These are phyloP conservation scores for Fusarium sp. DNA, from an alignment of 2,329 filamentous ascomycete genomes.

Conservation along the genomic window DNA sequence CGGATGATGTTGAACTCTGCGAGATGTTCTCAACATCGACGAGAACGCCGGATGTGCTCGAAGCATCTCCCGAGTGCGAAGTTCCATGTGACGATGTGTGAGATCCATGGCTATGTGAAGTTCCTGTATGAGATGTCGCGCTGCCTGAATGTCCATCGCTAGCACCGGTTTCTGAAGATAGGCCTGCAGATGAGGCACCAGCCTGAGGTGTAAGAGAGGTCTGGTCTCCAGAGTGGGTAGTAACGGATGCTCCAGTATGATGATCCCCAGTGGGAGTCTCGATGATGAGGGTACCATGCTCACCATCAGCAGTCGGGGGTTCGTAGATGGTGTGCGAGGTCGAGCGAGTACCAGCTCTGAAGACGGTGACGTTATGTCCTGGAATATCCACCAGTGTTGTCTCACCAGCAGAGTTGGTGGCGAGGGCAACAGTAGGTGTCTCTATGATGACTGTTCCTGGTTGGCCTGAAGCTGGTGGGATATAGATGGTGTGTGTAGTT, in stretches of 20 bases:
- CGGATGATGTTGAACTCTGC: background rate
- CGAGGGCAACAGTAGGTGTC: background rate
- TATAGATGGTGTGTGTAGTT: constrained; percentile 12
- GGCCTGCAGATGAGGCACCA: background rate
- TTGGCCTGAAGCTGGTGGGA: constrained; percentile 4
- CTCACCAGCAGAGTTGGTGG: background rate
- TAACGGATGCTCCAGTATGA: background rate
- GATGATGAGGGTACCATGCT: background rate
- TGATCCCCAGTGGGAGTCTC: background rate
- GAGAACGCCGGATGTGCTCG: background rate
- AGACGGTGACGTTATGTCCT: constrained; percentile 11
- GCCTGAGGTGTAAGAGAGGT: background rate
- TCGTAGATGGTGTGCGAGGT: background rate
- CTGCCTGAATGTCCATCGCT: background rate
- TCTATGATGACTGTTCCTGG: constrained; percentile 23
- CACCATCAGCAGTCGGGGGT: background rate
- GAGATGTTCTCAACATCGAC: background rate
- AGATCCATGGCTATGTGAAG: background rate
- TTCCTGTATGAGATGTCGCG: background rate
- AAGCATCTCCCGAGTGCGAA: background rate
- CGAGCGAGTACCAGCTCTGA: background rate
- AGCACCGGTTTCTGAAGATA: background rate
- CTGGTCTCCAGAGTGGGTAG: background rate
- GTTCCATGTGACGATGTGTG: background rate
- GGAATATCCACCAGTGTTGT: background rate